These are phyloP conservation scores for Linderniella brevidens DNA, from an alignment of 257 asterid species.

Conservation along the genomic window DNA sequence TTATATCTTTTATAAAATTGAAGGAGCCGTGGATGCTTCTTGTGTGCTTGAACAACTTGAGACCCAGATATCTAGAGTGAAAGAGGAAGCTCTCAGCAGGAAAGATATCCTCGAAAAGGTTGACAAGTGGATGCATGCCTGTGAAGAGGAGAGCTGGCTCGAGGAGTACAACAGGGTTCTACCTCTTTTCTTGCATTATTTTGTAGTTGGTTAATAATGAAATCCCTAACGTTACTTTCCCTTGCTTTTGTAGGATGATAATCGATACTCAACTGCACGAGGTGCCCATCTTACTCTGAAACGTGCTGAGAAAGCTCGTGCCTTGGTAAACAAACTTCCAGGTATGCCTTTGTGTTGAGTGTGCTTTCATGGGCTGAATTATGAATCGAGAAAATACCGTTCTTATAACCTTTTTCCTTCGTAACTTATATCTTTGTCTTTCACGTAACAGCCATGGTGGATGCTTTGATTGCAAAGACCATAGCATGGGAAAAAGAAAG, in stretches of 20 bases:
- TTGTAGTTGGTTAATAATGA: conserved; percentile 1
- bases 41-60: conserved; percentile 74
- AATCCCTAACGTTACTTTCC: conserved; percentile 9
- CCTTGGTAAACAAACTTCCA: conserved; percentile 77
- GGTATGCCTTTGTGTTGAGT: conserved; percentile 26
- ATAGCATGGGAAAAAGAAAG: conserved; percentile 69
- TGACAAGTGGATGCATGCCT: conserved; percentile 88
- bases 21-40: conserved; percentile 69
- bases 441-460: conserved; percentile 59
- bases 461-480: conserved; percentile 53
- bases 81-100: conserved; percentile 77
- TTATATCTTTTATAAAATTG: conserved; percentile 9
- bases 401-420: no score
- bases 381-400: no score
- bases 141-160: conserved; percentile 97
- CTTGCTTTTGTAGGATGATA: conserved; percentile 46
- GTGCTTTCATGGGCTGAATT: no score
- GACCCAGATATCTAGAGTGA: conserved; percentile 55
- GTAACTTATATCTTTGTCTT: conserved; percentile 8
- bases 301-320: conserved; percentile 97
- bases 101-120: conserved; percentile 88
- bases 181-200: conserved; percentile 7
- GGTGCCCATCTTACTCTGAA: conserved; percentile 87
- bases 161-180: conserved; percentile 85
- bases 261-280: conserved; percentile 86